Evolutionary conservation across 2,329 filamentous ascomycete species (phyloP).

Genomic region (Blastomyces percursus): DNA sequence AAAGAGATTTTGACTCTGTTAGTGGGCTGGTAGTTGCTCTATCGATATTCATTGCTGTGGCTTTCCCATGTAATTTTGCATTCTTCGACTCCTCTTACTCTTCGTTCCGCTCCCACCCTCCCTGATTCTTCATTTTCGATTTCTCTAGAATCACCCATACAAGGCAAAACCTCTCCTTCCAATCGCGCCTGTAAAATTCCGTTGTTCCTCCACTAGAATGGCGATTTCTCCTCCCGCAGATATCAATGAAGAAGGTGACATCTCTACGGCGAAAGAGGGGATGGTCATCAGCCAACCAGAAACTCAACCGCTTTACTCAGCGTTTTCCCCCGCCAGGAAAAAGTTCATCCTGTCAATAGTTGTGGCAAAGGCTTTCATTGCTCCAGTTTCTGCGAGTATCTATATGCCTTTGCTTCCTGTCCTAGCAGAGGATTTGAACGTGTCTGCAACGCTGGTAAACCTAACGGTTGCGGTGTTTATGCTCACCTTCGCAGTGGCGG

Average conservation of each 20-base stretch:
- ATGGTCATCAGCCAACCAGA: neutral
- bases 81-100: neutral
- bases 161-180: neutral
- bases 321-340: constrained; percentile 26
- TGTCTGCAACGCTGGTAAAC: constrained; percentile 30
- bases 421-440: constrained; percentile 30
- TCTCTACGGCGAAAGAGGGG: neutral
- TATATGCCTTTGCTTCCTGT: constrained; percentile 34
- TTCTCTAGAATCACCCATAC: neutral
- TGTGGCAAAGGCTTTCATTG: constrained; percentile 35
- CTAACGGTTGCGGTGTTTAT: constrained; percentile 38
- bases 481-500: constrained; percentile 32
- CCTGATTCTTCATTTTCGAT: neutral
- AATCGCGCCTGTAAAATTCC: neutral
- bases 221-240: neutral
- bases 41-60: neutral
- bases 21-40: neutral
- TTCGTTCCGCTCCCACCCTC: neutral
- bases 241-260: neutral
- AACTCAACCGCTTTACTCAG: constrained; percentile 26
- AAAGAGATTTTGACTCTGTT: neutral
- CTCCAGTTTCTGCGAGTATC: constrained; percentile 35
- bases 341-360: constrained; percentile 32
- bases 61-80: too few relatives aligned
- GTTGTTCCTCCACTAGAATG: neutral